A percentile compares a stretch with the other conserved stretches of the same genome.
Evolutionary conservation across 257 asterid species (phyloP).

Genomic region (Solanum paucissectum): DNA sequence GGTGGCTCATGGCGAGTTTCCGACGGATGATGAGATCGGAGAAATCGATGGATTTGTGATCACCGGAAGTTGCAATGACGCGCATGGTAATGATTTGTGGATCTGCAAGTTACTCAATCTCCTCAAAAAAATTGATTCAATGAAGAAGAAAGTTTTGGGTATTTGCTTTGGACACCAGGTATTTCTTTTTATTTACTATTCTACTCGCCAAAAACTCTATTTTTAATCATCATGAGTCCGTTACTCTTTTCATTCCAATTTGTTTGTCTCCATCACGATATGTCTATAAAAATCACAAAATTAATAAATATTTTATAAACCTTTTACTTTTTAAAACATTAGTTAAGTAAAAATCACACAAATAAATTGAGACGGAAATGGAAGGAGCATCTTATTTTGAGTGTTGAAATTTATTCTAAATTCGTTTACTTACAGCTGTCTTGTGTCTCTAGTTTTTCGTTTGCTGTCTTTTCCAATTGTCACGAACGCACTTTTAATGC

Average conservation of each 20-base stretch:
- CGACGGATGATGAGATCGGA: conserved; percentile 54
- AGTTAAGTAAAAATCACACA: too few species aligned
- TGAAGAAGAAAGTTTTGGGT: conserved; percentile 73
- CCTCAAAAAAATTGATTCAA: conserved; percentile 43
- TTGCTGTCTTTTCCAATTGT: background rate
- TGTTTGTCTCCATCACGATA: too few species aligned
- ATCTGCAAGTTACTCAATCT: conserved; percentile 43
- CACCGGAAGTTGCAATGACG: conserved; percentile 89
- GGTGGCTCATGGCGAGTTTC: conserved; percentile 73
- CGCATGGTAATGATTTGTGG: conserved; percentile 77
- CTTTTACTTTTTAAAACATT: background rate
- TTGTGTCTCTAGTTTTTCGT: background rate
- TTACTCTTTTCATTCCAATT: background rate
- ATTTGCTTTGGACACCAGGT: conserved; percentile 95
- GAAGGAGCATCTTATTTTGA: background rate
- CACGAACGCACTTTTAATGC: background rate
- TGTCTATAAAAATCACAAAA: background rate
- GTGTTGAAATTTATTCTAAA: background rate
- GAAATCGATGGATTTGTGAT: conserved; percentile 69
- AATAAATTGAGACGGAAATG: too few species aligned
- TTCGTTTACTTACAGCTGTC: background rate
- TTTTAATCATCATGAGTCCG: background rate
- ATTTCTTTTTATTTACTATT: background rate
- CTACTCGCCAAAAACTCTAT: background rate
- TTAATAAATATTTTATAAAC: background rate